Conservation (phyloP, 208 protist species). For the Plasmodiophora brassicae region DNA sequence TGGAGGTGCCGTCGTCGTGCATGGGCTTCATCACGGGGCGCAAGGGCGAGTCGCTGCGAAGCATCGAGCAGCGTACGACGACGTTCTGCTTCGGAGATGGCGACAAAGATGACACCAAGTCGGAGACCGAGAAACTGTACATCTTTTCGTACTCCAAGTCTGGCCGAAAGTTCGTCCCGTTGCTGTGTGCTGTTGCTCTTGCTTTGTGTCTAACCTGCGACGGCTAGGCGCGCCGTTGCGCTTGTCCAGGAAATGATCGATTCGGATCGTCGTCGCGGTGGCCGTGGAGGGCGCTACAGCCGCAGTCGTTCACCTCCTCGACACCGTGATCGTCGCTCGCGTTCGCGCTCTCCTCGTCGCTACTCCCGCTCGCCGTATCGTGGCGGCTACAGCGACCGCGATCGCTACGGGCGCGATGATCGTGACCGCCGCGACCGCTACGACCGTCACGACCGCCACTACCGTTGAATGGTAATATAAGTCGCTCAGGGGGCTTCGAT, state of each 20-base stretch:
- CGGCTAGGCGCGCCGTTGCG: background rate
- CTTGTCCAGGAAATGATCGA: constrained; percentile 18
- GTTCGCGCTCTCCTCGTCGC: background rate
- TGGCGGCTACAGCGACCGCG: background rate
- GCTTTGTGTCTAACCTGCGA: background rate
- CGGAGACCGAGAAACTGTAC: background rate
- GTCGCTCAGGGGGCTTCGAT: no score
- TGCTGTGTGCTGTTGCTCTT: background rate
- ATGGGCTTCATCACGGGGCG: constrained; percentile 36
- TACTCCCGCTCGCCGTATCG: background rate
- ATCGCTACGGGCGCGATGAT: background rate
- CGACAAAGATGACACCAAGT: constrained; percentile 22
- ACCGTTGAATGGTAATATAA: no score
- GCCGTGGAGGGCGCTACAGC: background rate
- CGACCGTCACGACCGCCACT: no score
- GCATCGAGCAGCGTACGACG: constrained; percentile 13
- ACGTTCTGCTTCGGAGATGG: constrained; percentile 36
- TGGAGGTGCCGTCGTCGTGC: constrained; percentile 30
- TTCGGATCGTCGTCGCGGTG: background rate
- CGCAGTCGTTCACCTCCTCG: background rate
- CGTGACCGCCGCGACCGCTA: background rate
- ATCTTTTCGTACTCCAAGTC: constrained; percentile 1
- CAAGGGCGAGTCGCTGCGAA: constrained; percentile 11
- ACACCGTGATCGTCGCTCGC: background rate
- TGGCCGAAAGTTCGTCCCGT: background rate